Conservation (phyloP, 2,329 filamentous ascomycete genomes). For the Xylaria digitata region DNA sequence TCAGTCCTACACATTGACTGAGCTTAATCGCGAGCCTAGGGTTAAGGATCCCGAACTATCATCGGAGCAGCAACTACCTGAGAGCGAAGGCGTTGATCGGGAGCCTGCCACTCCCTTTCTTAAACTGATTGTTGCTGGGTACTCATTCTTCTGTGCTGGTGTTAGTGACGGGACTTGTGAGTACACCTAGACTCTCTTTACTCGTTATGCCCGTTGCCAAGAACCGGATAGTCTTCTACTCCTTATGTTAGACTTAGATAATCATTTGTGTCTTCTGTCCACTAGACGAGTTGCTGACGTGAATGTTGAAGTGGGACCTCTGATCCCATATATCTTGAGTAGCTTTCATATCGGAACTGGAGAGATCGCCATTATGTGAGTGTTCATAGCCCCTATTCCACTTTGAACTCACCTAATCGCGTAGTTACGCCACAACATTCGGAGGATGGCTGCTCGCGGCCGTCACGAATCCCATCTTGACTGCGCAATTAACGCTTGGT, state of each 20-base stretch:
- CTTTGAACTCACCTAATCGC: conserved; percentile 6
- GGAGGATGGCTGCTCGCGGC: conserved; percentile 70
- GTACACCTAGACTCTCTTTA: neutral
- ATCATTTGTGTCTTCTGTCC: neutral
- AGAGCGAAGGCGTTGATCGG: conserved; percentile 35
- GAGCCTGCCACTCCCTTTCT: conserved; percentile 49
- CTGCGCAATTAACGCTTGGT: conserved; percentile 65
- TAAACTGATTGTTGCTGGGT: conserved; percentile 65
- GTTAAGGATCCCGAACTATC: conserved; percentile 40
- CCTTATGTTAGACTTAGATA: neutral
- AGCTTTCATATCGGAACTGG: conserved; percentile 59
- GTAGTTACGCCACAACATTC: conserved; percentile 67
- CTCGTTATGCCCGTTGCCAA: neutral
- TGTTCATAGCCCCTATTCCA: neutral
- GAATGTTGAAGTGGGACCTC: conserved; percentile 59
- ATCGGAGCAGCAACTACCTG: conserved; percentile 30
- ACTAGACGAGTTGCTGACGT: conserved; percentile 10
- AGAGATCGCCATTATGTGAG: conserved; percentile 49
- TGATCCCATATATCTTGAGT: conserved; percentile 71
- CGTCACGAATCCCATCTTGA: conserved; percentile 64
- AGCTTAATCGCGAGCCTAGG: conserved; percentile 33
- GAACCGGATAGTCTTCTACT: neutral
- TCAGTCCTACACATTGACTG: conserved; percentile 43
- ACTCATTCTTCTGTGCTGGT: conserved; percentile 74
- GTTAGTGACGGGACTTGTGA: conserved; percentile 69